These are phyloP conservation scores for Mentha longifolia DNA, from an alignment of 257 asterid genomes.

Conservation along the genomic window DNA sequence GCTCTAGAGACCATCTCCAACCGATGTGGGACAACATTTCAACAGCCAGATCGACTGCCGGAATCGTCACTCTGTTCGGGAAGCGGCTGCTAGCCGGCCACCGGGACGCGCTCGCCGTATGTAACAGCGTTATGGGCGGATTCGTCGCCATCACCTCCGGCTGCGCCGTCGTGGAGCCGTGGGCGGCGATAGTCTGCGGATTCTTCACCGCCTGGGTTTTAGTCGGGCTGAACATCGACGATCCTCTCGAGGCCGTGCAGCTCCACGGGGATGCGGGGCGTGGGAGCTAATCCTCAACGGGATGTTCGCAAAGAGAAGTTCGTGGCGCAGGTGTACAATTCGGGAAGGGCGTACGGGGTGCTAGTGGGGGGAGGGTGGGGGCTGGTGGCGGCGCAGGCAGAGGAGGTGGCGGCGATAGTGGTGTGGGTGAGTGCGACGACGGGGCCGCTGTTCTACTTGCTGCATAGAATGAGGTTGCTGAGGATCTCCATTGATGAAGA, in stretches of 20 bases:
- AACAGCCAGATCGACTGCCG: conserved; percentile 79
- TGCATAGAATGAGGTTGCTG: too few species aligned
- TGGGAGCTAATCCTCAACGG: conserved; percentile 76
- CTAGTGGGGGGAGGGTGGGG: conserved; percentile 65
- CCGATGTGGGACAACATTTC: too few species aligned
- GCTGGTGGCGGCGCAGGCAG: too few species aligned
- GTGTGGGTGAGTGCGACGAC: too few species aligned
- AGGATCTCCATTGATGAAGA: conserved; percentile 61
- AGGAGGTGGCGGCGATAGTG: too few species aligned
- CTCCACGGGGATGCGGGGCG: conserved; percentile 74
- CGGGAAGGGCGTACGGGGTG: conserved; percentile 52
- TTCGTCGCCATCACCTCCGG: conserved; percentile 70
- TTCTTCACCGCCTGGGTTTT: conserved; percentile 62
- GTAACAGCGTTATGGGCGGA: conserved; percentile 71
- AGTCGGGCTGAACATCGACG: conserved; percentile 61
- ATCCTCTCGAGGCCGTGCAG: conserved; percentile 70
- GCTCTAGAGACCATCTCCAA: too few species aligned
- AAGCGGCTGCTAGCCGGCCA: conserved; percentile 55
- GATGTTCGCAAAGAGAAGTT: conserved; percentile 58
- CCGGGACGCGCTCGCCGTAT: conserved; percentile 61
- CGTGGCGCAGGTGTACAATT: conserved; percentile 47
- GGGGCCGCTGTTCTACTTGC: too few species aligned
- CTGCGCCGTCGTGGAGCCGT: conserved; percentile 67
- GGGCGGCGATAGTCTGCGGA: conserved; percentile 69
- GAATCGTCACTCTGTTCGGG: conserved; percentile 55